These are phyloP conservation scores for Oryza officinalis DNA, from an alignment of 176 grass and related monocot species.

Conservation along the genomic window DNA sequence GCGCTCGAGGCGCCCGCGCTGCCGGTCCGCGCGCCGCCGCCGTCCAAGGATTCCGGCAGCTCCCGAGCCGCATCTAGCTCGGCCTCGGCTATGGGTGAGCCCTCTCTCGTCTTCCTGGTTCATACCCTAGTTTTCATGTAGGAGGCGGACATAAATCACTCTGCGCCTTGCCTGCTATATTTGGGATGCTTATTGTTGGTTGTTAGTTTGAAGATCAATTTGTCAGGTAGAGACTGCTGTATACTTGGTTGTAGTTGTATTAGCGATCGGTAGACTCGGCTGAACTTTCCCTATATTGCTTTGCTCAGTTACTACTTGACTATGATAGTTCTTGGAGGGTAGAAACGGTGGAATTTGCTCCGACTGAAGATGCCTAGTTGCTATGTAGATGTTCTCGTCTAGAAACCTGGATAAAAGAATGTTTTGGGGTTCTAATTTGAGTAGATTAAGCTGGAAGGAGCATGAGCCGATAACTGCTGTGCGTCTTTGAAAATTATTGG, in stretches of 20 bases:
- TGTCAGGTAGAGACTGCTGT: not conserved
- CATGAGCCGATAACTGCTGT: not conserved
- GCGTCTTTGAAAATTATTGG: not conserved
- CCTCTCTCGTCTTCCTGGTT: not conserved
- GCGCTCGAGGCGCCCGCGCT: slow-evolving; percentile 75
- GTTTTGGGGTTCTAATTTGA: not conserved
- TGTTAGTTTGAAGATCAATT: not conserved
- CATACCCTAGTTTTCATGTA: not conserved
- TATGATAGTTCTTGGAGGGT: not conserved
- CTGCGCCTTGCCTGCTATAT: not conserved
- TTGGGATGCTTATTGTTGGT: not conserved
- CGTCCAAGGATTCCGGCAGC: slow-evolving; percentile 41
- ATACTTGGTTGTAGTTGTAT: not conserved
- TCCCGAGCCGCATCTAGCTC: slow-evolving; percentile 24
- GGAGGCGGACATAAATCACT: not conserved
- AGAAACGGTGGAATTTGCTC: not conserved
- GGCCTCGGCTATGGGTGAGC: slow-evolving; percentile 50
- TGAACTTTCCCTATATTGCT: not conserved
- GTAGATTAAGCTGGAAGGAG: not conserved
- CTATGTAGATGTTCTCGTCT: too few relatives aligned
- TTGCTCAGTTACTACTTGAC: not conserved
- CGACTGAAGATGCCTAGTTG: not conserved
- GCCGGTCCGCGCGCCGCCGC: slow-evolving; percentile 51
- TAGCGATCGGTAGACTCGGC: not conserved
- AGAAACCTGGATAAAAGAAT: not conserved